Evolutionary conservation across 148 eudicot genomes (phyloP).

Genomic region (Rhododendron mucronatum): DNA sequence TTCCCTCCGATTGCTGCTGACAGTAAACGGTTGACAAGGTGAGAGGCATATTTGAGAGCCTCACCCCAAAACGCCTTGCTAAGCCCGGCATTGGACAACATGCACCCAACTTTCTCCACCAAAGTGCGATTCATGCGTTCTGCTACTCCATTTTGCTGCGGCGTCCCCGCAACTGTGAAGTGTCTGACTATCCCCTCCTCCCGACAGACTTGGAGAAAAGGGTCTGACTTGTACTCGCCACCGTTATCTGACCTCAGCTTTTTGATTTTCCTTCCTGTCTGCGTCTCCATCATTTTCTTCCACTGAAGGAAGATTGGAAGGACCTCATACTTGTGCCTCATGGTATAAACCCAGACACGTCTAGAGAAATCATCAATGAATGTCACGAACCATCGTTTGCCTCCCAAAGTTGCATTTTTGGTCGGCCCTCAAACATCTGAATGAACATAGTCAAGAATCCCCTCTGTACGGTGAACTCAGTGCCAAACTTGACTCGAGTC

Average conservation of each 20-base stretch:
- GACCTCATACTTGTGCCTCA: neutral
- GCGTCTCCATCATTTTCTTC: neutral
- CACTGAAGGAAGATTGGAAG: neutral
- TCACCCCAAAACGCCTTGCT: neutral
- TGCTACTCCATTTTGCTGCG: no score
- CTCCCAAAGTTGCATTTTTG: no score
- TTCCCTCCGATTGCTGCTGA: neutral
- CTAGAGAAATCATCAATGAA: neutral
- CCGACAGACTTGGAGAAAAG: neutral
- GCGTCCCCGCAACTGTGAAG: no score
- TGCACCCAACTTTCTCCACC: no score
- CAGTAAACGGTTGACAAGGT: neutral
- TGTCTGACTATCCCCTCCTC: no score
- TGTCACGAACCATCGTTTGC: no score
- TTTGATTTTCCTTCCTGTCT: neutral
- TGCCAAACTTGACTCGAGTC: no score
- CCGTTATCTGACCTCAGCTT: neutral
- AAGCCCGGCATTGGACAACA: neutral
- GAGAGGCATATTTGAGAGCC: neutral
- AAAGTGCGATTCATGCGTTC: no score
- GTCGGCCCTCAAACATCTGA: no score
- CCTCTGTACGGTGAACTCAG: no score
- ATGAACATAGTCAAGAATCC: no score
- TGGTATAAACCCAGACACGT: neutral
- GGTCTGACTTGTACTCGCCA: neutral